These are phyloP conservation scores for Litchi chinensis DNA, from an alignment of 345 rosid species.

Conservation along the genomic window DNA sequence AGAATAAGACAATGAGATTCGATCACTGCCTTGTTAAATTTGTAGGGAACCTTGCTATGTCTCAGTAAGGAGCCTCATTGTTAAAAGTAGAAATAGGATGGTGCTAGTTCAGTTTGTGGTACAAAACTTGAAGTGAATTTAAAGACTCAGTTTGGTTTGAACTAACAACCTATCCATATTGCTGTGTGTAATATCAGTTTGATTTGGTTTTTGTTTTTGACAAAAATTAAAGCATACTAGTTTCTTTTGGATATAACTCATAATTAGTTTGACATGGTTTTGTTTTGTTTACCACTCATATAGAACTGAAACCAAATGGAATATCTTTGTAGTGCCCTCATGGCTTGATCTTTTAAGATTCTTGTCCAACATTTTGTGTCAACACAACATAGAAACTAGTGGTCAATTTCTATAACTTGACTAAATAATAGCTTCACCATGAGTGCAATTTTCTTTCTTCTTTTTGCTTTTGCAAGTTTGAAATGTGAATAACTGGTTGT, in stretches of 20 bases:
- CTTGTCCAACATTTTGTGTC: not conserved
- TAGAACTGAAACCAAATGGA: too few species aligned
- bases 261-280: not conserved
- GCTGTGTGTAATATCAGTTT: not conserved
- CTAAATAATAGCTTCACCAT: not conserved
- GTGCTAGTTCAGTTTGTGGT: not conserved
- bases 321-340: not conserved
- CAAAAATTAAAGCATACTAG: not conserved
- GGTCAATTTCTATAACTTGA: not conserved
- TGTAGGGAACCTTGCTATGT: not conserved
- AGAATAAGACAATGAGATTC: not conserved
- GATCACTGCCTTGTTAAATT: not conserved
- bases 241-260: not conserved
- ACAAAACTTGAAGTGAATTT: not conserved
- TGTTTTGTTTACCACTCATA: not conserved
- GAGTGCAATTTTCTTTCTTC: not conserved
- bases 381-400: not conserved
- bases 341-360: not conserved
- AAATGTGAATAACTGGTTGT: constrained; percentile 12
- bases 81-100: not conserved
- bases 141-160: not conserved
- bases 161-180: not conserved
- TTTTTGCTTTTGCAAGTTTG: not conserved
- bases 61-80: not conserved
- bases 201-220: not conserved